Evolutionary conservation across 176 grass and related monocot genomes (phyloP).

Genomic region (Typha latifolia): DNA sequence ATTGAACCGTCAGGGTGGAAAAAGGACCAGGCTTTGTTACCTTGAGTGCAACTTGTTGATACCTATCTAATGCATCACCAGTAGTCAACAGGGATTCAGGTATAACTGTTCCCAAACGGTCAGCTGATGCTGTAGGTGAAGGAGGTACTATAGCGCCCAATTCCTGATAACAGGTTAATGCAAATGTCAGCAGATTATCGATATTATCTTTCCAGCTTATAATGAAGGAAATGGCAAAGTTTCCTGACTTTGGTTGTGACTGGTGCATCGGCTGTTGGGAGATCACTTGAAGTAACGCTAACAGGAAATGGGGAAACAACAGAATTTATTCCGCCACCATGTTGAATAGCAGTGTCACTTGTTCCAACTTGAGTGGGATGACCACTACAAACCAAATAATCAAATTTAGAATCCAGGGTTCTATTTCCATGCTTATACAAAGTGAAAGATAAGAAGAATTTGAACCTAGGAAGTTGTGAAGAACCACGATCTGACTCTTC

Average conservation of each 20-base stretch:
- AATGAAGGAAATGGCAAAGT: conserved; percentile 3
- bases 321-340: conserved; percentile 30
- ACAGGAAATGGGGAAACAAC: conserved; percentile 39
- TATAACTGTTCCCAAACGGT: conserved; percentile 52
- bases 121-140: conserved; percentile 44
- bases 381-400: conserved; percentile 37
- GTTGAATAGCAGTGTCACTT: conserved; percentile 37
- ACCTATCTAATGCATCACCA: conserved; percentile 63
- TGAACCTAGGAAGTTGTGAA: conserved; percentile 48
- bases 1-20: neutral
- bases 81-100: conserved; percentile 56
- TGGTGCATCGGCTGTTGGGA: conserved; percentile 35
- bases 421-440: neutral
- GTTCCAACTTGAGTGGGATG: conserved; percentile 31
- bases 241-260: conserved; percentile 35
- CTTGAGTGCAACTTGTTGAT: conserved; percentile 78
- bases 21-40: conserved; percentile 19
- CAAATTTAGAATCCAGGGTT: neutral
- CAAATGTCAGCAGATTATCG: conserved; percentile 24
- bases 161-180: conserved; percentile 40
- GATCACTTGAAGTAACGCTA: conserved; percentile 43
- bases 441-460: neutral
- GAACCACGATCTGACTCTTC: conserved; percentile 43
- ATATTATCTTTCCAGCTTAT: neutral
- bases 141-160: conserved; percentile 28